Conservation (phyloP, 169 alveolate genomes). For the Amoebophrya sp. region DNA sequence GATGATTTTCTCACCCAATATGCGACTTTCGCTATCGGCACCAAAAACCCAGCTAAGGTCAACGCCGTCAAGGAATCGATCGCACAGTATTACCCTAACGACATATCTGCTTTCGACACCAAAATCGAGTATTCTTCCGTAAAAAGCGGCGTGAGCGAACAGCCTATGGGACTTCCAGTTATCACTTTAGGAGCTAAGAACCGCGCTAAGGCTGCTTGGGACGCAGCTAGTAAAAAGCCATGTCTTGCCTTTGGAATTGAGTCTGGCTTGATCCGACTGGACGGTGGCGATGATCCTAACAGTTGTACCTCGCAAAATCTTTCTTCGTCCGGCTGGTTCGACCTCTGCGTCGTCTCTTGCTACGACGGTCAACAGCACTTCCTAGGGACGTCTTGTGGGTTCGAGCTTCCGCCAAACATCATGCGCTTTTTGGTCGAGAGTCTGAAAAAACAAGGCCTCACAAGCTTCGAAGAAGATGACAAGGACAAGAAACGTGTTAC, state of each 20-base stretch:
- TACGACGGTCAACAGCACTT: not conserved
- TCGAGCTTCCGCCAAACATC: not conserved
- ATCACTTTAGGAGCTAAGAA: not conserved
- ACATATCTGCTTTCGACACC: not conserved
- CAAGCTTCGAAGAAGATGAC: not conserved
- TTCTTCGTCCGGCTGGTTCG: not conserved
- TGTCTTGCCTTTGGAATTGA: not conserved
- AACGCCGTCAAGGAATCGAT: not conserved
- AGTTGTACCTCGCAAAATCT: too few species aligned
- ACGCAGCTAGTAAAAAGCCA: not conserved
- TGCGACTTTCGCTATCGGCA: not conserved
- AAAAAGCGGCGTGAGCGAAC: not conserved
- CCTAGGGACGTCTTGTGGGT: not conserved
- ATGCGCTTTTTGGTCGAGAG: not conserved
- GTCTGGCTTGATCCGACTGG: not conserved
- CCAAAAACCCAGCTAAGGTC: not conserved
- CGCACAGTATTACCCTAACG: not conserved
- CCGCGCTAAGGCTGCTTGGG: not conserved
- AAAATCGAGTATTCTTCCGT: not conserved
- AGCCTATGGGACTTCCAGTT: not conserved
- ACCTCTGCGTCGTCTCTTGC: not conserved
- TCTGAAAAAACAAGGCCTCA: not conserved
- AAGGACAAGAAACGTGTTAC: not conserved
- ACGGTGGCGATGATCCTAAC: not conserved
- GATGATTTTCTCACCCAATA: too few species aligned